phyloP scores from a whole-genome alignment of 2,329 filamentous ascomycete genomes.

The Sporothrix sp. region DNA sequence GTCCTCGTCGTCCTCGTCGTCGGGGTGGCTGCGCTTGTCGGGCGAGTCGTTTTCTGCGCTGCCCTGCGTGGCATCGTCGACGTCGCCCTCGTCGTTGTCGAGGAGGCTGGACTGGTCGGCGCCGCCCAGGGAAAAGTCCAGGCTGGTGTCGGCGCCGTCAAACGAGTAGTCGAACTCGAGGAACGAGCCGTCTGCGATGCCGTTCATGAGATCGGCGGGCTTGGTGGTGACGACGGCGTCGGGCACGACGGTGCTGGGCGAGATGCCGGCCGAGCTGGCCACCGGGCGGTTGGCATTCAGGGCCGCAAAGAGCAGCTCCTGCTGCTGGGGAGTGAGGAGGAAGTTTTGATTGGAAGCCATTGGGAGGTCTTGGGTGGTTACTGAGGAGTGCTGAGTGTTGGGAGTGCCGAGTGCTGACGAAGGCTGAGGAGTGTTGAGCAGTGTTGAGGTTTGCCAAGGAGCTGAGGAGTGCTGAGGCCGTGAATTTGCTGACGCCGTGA shows the following conservation, averaged over 20 bases:
- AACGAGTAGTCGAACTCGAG: constrained; percentile 74
- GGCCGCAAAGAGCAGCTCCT: constrained; percentile 64
- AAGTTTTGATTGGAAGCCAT: constrained; percentile 50
- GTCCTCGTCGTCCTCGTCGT: constrained; percentile 55
- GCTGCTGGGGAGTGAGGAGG: constrained; percentile 65
- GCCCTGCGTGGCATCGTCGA: constrained; percentile 26
- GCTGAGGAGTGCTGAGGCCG: too few species aligned
- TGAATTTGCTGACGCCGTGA: too few species aligned
- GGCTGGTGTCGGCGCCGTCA: constrained; percentile 57
- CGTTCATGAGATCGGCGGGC: constrained; percentile 34
- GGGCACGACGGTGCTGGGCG: constrained; percentile 35
- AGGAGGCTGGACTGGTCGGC: constrained; percentile 42
- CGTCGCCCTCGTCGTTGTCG: constrained; percentile 43
- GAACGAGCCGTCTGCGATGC: constrained; percentile 67
- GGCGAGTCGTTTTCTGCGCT: constrained; percentile 52
- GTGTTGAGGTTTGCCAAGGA: too few species aligned
- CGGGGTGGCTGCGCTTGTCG: constrained; percentile 65
- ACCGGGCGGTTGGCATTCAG: constrained; percentile 58
- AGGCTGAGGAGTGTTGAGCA: too few species aligned
- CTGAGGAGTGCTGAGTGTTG: too few species aligned
- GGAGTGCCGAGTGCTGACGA: too few species aligned
- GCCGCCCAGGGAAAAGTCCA: constrained; percentile 59
- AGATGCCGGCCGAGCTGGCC: constrained; percentile 17
- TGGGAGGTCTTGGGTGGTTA: constrained; percentile 16
- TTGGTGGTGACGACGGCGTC: constrained; percentile 38